Evolutionary conservation across 2,329 filamentous ascomycete genomes (phyloP).

Genomic region (Pseudodiploospora longispora): DNA sequence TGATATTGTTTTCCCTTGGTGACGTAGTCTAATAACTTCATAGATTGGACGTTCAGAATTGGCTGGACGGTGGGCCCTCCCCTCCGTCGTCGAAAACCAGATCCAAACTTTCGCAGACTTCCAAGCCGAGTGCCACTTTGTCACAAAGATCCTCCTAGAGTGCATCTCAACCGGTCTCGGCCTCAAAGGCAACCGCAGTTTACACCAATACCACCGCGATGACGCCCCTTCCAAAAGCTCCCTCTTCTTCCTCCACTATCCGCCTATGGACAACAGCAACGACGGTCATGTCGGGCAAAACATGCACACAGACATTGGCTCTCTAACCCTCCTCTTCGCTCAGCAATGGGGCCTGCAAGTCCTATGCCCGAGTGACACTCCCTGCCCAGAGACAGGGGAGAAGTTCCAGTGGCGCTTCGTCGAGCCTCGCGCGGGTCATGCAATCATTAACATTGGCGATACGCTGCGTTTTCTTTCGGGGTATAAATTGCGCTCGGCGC

Average conservation of each 20-base stretch:
- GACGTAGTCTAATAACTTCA: not conserved
- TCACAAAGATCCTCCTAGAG: constrained; percentile 39
- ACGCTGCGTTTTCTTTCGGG: constrained; percentile 12
- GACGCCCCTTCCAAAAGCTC: constrained; percentile 37
- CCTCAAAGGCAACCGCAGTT: constrained; percentile 33
- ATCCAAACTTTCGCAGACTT: not conserved
- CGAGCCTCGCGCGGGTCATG: constrained; percentile 17
- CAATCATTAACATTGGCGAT: constrained; percentile 27
- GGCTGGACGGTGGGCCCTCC: not conserved
- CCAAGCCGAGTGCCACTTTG: constrained; percentile 37
- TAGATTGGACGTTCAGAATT: constrained; percentile 1
- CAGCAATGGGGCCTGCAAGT: constrained; percentile 23
- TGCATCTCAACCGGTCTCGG: constrained; percentile 37
- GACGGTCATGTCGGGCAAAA: constrained; percentile 13
- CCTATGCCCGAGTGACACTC: not conserved
- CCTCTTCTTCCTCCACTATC: constrained; percentile 44
- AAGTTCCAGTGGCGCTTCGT: constrained; percentile 16
- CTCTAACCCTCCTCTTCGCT: constrained; percentile 19
- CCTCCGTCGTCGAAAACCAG: not conserved
- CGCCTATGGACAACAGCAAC: constrained; percentile 18
- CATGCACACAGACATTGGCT: constrained; percentile 21
- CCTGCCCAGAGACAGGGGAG: constrained; percentile 3
- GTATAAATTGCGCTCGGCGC: not conserved
- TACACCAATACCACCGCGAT: constrained; percentile 41
- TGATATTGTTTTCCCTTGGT: not conserved